A percentile compares a stretch with the other conserved stretches of the same genome.
Conservation (phyloP, 129 eudicot species). For the Glebionis coronaria region DNA sequence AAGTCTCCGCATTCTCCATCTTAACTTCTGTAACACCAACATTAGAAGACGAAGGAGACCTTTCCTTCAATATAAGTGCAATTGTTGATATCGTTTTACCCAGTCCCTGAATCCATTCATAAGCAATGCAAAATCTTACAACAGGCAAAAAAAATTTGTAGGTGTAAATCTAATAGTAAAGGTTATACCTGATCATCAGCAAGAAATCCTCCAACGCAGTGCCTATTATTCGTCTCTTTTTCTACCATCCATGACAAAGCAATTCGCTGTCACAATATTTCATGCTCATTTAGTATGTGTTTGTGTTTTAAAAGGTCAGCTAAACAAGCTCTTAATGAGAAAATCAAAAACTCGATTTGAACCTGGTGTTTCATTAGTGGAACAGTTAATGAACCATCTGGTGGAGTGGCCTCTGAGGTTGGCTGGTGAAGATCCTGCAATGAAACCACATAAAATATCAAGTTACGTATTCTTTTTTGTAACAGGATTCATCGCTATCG, state of each 20-base stretch:
- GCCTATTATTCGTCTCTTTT: constrained; percentile 64
- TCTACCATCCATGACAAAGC: constrained; percentile 98
- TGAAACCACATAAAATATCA: background rate
- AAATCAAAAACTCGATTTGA: background rate
- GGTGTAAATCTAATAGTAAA: no score
- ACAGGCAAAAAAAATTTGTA: no score
- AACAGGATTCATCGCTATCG: no score
- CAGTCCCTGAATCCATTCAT: constrained; percentile 53
- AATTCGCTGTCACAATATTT: constrained; percentile 62
- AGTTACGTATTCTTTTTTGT: no score
- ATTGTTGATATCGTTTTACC: constrained; percentile 97
- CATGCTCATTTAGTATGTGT: no score
- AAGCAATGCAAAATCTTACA: background rate
- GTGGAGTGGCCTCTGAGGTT: constrained; percentile 64
- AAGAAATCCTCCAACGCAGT: constrained; percentile 93
- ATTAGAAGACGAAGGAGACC: constrained; percentile 56
- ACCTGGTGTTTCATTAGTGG: constrained; percentile 91
- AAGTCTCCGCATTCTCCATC: constrained; percentile 38
- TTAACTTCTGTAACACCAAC: constrained; percentile 13
- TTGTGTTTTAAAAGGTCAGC: no score
- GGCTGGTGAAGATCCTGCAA: constrained; percentile 89
- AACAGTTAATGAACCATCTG: constrained; percentile 73
- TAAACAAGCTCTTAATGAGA: no score
- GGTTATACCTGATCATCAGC: constrained; percentile 98
- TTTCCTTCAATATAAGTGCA: constrained; percentile 86